Base-by-base conservation (phyloP, 768 basidiomycete species). In the Lepiota venenata region DNA sequence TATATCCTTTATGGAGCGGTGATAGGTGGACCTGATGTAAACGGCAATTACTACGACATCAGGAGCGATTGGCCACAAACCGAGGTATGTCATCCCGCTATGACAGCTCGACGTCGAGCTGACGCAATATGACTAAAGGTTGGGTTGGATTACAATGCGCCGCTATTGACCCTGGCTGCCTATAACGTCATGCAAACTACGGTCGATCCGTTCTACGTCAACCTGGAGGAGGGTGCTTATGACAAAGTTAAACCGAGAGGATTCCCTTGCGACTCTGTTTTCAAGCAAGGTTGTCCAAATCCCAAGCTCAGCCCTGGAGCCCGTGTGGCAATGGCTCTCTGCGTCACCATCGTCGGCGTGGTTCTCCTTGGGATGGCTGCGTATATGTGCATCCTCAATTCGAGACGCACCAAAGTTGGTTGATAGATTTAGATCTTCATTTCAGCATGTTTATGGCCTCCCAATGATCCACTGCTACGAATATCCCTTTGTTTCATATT, bases 121-220 rank as follows among this genome's bases (percentile, higher is more conserved):
- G 55, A 39, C 21, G 35, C 27, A 43, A 48, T 40, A 45, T 11
- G n/a, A 15, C 37, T 16, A 21, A 36, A 88, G 84, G 76, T 85
- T 48, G 90, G 87, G n/a, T 70, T 93, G 38, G 94, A 97, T 64
- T 94, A 93, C 67, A 91, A 90, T 59, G 91, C 93, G 0, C 92
- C 93, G 1, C 77, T 96, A 74, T 75, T 96, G n/a, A 88, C 91
- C 1, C 77, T 97, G 35, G 84, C 88, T 0, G 88, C 92, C 15
- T 84, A 85, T 75, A 82, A 87, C 60, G 77, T 87, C n/a, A 63
- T 88, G 47, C 84, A 82, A 57, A 81, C 84, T 55, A 74, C 72
- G 21, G 67, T 64, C 16, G 91, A 94, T 59, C 93, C 93, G 0
- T 93, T 77, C 71, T 97, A 83, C 66, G 89, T 87, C 14, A 69